phyloP scores from a whole-genome alignment of 805 yeast genomes.

The Sugiyamaella mastotermitis region DNA sequence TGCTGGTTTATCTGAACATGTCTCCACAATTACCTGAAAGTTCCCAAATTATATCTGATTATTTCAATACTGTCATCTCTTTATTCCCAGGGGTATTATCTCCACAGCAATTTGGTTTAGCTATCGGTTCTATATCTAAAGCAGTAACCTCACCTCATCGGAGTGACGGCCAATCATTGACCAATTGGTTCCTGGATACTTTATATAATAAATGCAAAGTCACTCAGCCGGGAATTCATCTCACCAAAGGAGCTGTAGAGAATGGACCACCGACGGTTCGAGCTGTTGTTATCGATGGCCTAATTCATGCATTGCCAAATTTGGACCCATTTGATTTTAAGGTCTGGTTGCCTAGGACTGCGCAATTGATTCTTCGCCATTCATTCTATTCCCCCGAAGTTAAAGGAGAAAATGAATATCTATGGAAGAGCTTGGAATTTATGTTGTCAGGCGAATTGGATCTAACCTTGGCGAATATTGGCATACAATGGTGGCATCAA shows the following conservation, averaged over 20 bases:
- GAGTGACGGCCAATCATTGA: conserved; percentile 18
- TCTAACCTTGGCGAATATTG: conserved; percentile 25
- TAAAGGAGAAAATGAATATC: conserved; percentile 33
- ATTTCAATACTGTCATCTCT: conserved; percentile 40
- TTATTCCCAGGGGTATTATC: conserved; percentile 57
- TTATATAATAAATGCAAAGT: conserved; percentile 33
- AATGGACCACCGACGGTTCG: conserved; percentile 32
- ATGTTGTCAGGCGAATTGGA: conserved; percentile 53
- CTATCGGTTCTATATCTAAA: conserved; percentile 50
- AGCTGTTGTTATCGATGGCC: conserved; percentile 42
- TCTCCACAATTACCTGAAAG: conserved; percentile 6
- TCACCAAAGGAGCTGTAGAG: conserved; percentile 29
- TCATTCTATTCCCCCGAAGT: conserved; percentile 1
- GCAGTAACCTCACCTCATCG: conserved; percentile 34
- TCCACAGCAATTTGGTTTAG: conserved; percentile 49
- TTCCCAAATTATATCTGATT: conserved; percentile 24
- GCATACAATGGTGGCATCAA: conserved; percentile 28
- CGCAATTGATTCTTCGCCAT: conserved; percentile 24
- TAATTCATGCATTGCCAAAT: conserved; percentile 50
- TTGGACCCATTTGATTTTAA: conserved; percentile 39
- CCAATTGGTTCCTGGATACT: conserved; percentile 34
- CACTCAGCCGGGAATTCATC: conserved; percentile 31
- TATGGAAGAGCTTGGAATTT: conserved; percentile 45
- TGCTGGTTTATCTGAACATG: conserved; percentile 32
- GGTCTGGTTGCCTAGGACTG: conserved; percentile 44